A percentile compares a stretch with the other conserved stretches of the same genome.
These are phyloP conservation scores for Cardamine chenopodiifolia DNA, from an alignment of 345 rosid species.

Conservation along the genomic window DNA sequence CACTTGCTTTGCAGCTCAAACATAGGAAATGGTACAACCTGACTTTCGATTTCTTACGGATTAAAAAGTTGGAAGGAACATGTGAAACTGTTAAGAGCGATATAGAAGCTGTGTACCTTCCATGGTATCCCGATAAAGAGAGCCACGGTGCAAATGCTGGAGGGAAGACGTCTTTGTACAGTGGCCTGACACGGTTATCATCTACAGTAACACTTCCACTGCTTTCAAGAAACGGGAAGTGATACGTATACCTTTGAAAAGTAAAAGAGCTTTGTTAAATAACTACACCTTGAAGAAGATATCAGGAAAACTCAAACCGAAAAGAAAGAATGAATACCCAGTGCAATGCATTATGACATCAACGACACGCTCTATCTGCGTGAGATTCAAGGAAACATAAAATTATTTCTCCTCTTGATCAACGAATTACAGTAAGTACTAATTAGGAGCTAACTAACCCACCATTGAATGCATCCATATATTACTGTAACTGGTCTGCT, in stretches of 20 bases:
- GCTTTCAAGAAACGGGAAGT: slow-evolving; percentile 88
- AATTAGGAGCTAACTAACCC: background rate
- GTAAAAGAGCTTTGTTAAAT: background rate
- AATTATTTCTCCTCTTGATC: background rate
- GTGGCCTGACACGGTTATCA: slow-evolving; percentile 77
- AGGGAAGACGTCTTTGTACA: slow-evolving; percentile 79
- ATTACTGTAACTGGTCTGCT: slow-evolving; percentile 54
- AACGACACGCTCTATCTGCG: slow-evolving; percentile 69
- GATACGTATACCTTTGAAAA: slow-evolving; percentile 73
- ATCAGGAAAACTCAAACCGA: background rate
- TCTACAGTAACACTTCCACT: slow-evolving; percentile 66
- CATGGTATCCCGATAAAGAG: slow-evolving; percentile 83
- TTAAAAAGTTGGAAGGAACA: background rate
- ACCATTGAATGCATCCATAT: slow-evolving; percentile 89
- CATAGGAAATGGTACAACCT: slow-evolving; percentile 68
- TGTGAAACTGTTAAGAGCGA: background rate
- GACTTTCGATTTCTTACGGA: background rate
- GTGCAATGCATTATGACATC: slow-evolving; percentile 83
- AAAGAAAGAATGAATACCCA: slow-evolving; percentile 49
- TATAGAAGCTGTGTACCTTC: slow-evolving; percentile 51
- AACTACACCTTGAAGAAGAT: background rate
- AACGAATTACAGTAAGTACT: background rate
- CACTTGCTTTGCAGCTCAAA: slow-evolving; percentile 85
- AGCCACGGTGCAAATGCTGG: slow-evolving; percentile 71
- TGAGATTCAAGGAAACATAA: background rate